A percentile compares a stretch with the other conserved stretches of the same genome.
Conservation (phyloP, 805 yeast species). For the Citeromyces nyonsensis region DNA sequence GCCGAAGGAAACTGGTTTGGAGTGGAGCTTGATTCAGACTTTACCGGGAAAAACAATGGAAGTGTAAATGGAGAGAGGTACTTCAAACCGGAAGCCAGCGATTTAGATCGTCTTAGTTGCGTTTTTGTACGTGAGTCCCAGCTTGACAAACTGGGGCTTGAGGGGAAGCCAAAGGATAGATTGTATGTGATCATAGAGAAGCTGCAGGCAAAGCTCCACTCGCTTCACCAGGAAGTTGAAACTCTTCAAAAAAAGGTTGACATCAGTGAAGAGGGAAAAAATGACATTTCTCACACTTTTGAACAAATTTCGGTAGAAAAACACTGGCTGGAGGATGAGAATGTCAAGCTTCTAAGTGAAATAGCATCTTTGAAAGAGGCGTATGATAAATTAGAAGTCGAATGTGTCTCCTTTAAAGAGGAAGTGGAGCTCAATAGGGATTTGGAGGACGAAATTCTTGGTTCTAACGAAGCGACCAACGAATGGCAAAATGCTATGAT, state of each 20-base stretch:
- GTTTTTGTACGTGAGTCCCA: conserved; percentile 1
- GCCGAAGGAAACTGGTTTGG: conserved; percentile 48
- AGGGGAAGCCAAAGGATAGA: not conserved
- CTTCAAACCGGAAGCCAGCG: conserved; percentile 11
- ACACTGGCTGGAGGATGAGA: conserved; percentile 21
- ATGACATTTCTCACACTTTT: conserved; percentile 11
- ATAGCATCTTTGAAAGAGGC: conserved; percentile 13
- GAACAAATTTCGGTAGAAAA: conserved; percentile 25
- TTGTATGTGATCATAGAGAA: conserved; percentile 18
- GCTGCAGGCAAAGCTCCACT: conserved; percentile 29
- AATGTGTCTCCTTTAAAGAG: conserved; percentile 17
- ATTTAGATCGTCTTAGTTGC: not conserved
- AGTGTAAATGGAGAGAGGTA: conserved; percentile 24
- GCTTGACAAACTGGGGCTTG: not conserved
- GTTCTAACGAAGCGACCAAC: conserved; percentile 4
- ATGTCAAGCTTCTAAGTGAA: conserved; percentile 12
- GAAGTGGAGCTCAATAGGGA: conserved; percentile 20
- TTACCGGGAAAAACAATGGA: conserved; percentile 32
- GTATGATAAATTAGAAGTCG: conserved; percentile 15
- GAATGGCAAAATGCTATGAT: conserved; percentile 3
- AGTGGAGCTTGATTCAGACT: conserved; percentile 20
- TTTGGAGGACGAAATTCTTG: conserved; percentile 16
- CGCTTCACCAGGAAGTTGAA: conserved; percentile 13
- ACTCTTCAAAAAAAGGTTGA: conserved; percentile 14
- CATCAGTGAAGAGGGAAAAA: conserved; percentile 8